Base-by-base conservation (phyloP, 2,329 filamentous ascomycete species). In the Neophaeococcomyces mojaviensis region DNA sequence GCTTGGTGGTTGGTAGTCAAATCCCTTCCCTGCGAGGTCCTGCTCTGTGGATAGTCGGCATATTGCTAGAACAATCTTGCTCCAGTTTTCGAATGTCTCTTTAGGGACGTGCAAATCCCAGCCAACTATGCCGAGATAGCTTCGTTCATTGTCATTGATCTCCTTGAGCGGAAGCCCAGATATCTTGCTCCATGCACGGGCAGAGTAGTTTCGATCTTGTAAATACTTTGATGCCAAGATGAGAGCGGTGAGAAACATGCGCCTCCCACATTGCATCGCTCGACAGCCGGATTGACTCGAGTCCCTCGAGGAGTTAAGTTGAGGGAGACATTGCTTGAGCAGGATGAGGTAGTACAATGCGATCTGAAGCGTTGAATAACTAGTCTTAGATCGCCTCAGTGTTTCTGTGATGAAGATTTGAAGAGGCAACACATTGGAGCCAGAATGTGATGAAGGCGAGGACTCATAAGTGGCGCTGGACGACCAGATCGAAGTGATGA, bases 391-490 rank as follows among this genome's bases (percentile, higher is more conserved):
- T 59, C 92, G 82, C 58, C 89, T 86, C 55, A 98, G 75, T 16
- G 92, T 97, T 74, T 97, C 92, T 68, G 97, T 89, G 59, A 98
- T 97, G 64, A 97, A 98, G 44, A 85, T 94, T 56, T 89, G 86
- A 59, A 98, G 75, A 49, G 90, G 89, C 55, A 98, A 72, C 50
- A 96, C 86, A 43, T 84, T 81, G 63, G 85, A 87, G 61, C 76
- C 77, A 58, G 76, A 82, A 58, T 82, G 81, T 65, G 85, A 86
- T 48, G 84, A 78, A 16, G 20, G 2, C 13, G 16, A 8, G 4
- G 41, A 18, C 16, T 22, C 41, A 9, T 20, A 20, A 30, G 84
- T 80, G 49, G 87, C 89, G 45, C 90, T 94, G 35, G 90, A 76
- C 37, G 92, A 89, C 92, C 92, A 98, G 60, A 98, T 95, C 44